These are phyloP conservation scores for cucumber (Cucumis sativus) DNA, from an alignment of 306 rosid genomes.

Conservation along the genomic window DNA sequence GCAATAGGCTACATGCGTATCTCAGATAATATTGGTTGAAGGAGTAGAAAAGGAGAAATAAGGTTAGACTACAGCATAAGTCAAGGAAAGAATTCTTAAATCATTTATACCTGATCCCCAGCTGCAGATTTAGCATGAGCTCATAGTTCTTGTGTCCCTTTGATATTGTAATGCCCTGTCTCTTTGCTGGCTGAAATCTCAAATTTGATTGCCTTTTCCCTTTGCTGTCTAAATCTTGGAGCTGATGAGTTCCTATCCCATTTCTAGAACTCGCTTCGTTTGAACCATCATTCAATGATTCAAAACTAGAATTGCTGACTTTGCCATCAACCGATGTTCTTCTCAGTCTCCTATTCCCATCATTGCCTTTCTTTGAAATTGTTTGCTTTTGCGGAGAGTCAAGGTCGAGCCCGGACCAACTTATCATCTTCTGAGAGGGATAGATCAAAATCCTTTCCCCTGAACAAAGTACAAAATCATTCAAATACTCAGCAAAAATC, in stretches of 20 bases:
- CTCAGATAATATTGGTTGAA: neutral
- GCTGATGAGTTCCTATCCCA: conserved; percentile 18
- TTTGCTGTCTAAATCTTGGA: conserved; percentile 17
- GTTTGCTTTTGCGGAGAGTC: conserved; percentile 19
- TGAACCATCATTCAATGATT: conserved; percentile 12
- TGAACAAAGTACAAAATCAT: conserved; percentile 29
- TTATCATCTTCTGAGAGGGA: conserved; percentile 62
- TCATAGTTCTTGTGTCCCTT: conserved; percentile 88
- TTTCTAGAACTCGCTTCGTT: conserved; percentile 21
- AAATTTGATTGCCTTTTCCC: conserved; percentile 14
- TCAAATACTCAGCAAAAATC: conserved; percentile 27
- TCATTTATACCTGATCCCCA: conserved; percentile 79
- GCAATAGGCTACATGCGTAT: neutral
- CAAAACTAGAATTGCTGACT: conserved; percentile 32
- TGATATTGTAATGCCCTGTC: conserved; percentile 66
- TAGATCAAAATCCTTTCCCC: conserved; percentile 44
- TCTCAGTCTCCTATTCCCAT: conserved; percentile 20
- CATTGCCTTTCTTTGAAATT: conserved; percentile 18
- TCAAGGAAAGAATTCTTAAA: conserved; percentile 2
- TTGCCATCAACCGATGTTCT: conserved; percentile 35
- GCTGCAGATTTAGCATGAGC: conserved; percentile 96
- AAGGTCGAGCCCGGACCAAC: conserved; percentile 23
- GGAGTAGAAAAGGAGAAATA: neutral
- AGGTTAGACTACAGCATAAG: neutral
- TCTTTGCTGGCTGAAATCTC: conserved; percentile 37